phyloP scores from a whole-genome alignment of 2,329 filamentous ascomycete genomes.

The Hawksworthiomyces lignivorus region DNA sequence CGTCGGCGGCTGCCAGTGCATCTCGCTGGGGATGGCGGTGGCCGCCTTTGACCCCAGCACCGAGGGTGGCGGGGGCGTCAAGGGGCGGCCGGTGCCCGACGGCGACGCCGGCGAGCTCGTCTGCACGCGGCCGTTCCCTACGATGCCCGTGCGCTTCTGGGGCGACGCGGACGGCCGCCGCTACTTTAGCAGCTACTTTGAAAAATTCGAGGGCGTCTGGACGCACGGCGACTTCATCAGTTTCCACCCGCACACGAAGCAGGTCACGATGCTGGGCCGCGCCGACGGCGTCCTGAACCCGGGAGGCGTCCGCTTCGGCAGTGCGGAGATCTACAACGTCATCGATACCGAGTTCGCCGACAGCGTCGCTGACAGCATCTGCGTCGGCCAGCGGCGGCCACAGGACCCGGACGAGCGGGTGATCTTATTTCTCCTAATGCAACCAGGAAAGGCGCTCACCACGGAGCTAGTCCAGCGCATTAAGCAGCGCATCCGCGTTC shows the following conservation, averaged over 20 bases:
- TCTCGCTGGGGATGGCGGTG: slow-evolving; percentile 1
- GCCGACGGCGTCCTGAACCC: slow-evolving; percentile 1
- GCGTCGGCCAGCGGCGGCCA: background rate
- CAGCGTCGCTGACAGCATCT: background rate
- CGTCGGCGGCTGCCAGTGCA: background rate
- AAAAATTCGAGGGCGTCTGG: background rate
- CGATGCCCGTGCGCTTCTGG: slow-evolving; percentile 1
- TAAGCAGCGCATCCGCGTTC: background rate
- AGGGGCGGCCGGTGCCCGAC: background rate
- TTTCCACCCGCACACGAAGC: background rate
- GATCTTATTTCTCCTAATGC: background rate
- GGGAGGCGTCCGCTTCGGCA: slow-evolving; percentile 1
- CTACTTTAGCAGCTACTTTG: background rate
- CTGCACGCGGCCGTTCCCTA: background rate
- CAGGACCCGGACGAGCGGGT: background rate
- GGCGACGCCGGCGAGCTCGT: slow-evolving; percentile 1
- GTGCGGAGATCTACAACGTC: slow-evolving; percentile 1
- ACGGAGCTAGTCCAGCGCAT: no score
- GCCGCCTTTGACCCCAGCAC: slow-evolving; percentile 1
- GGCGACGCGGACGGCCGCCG: background rate
- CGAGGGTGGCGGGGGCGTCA: no score
- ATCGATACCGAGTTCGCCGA: background rate
- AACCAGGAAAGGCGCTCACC: background rate
- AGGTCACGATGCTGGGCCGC: slow-evolving; percentile 1
- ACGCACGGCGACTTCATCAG: slow-evolving; percentile 1